phyloP scores from a whole-genome alignment of 2,329 filamentous ascomycete genomes.

The Ophiostoma himal-ulmi region DNA sequence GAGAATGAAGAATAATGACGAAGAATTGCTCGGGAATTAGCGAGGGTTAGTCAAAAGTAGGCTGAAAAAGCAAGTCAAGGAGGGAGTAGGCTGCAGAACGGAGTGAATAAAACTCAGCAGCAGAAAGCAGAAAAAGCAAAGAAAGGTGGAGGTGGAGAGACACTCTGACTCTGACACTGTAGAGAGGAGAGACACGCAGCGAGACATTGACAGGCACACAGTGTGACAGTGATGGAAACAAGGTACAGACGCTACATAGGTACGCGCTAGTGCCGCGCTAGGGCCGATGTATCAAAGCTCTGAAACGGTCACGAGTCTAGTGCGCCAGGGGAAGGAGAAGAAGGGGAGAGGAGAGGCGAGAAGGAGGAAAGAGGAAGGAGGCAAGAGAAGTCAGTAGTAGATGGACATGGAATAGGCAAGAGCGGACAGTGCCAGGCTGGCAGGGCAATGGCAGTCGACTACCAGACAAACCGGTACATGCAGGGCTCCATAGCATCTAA shows the following conservation, averaged over 20 bases:
- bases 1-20: neutral
- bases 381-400: neutral
- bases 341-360: neutral
- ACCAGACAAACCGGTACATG: neutral
- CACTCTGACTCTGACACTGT: neutral
- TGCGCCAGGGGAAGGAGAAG: slow-evolving; percentile 2
- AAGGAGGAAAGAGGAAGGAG: neutral
- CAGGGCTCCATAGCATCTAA: neutral
- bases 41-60: neutral
- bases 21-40: neutral
- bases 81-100: neutral
- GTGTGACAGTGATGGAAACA: neutral
- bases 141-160: neutral
- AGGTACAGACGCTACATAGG: neutral
- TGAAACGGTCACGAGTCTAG: slow-evolving; percentile 12
- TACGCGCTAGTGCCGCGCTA: slow-evolving; percentile 4
- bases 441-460: neutral
- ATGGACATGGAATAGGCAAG: neutral
- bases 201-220: neutral
- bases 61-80: neutral
- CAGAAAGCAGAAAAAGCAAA: neutral
- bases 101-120: neutral
- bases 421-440: neutral
- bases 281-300: slow-evolving; percentile 6
- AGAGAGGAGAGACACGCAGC: neutral